phyloP scores from a whole-genome alignment of 805 yeast genomes.

The Kodamaea fukazawae region DNA sequence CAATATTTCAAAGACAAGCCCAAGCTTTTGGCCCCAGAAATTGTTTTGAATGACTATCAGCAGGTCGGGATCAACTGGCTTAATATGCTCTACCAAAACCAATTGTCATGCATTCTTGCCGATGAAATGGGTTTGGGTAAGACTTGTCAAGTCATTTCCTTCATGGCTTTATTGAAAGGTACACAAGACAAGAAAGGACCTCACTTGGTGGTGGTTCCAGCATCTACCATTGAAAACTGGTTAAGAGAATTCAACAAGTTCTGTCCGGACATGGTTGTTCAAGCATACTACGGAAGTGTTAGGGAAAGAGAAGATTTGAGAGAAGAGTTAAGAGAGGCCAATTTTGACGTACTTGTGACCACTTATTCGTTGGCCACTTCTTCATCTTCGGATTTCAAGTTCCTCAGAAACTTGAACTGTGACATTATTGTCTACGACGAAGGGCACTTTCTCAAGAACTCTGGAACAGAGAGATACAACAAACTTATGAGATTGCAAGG shows the following conservation, averaged over 20 bases:
- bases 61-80: slow-evolving; percentile 98
- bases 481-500: slow-evolving; percentile 84
- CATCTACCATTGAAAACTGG: slow-evolving; percentile 97
- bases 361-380: slow-evolving; percentile 93
- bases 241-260: slow-evolving; percentile 88
- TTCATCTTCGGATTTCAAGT: slow-evolving; percentile 73
- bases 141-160: slow-evolving; percentile 93
- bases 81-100: slow-evolving; percentile 68
- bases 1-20: slow-evolving; percentile 59
- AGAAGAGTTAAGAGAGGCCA: slow-evolving; percentile 54
- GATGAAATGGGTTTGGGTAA: slow-evolving; percentile 99
- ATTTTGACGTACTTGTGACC: slow-evolving; percentile 88
- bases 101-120: slow-evolving; percentile 88
- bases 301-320: slow-evolving; percentile 83
- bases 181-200: slow-evolving; percentile 60
- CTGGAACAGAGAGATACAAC: slow-evolving; percentile 78
- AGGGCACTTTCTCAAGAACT: slow-evolving; percentile 95
- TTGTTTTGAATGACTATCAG: slow-evolving; percentile 82
- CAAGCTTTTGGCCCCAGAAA: slow-evolving; percentile 53
- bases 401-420: slow-evolving; percentile 70
- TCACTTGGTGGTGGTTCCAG: slow-evolving; percentile 91
- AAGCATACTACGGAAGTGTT: slow-evolving; percentile 91
- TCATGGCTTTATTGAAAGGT: slow-evolving; percentile 80
- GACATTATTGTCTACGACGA: slow-evolving; percentile 94
- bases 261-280: slow-evolving; percentile 76